A percentile compares a stretch with the other conserved stretches of the same genome.
phyloP scores from a whole-genome alignment of 2,329 filamentous ascomycete genomes.

The Trichoderma koningiopsis region DNA sequence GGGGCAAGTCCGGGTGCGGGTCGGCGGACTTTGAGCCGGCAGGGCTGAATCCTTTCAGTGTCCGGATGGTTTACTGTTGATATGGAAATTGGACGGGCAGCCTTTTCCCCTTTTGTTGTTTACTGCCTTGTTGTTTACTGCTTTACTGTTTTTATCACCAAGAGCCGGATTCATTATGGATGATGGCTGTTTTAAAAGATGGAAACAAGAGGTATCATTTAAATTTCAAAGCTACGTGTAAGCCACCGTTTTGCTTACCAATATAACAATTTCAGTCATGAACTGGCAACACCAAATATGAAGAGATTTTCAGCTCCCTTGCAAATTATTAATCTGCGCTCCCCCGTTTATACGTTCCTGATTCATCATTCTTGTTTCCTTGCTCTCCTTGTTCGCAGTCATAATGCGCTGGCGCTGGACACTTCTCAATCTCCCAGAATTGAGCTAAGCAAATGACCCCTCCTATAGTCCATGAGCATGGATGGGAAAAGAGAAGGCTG shows the following conservation, averaged over 20 bases:
- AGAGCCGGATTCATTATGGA: not conserved
- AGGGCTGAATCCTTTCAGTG: not conserved
- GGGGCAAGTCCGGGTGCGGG: slow-evolving; percentile 7
- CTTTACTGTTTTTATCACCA: not conserved
- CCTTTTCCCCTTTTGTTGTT: not conserved
- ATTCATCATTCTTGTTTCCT: not conserved
- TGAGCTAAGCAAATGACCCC: not conserved
- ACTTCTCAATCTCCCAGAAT: not conserved
- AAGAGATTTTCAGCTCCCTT: not conserved
- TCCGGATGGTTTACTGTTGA: not conserved
- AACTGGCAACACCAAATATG: not conserved
- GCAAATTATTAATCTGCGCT: not conserved
- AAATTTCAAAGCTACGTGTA: slow-evolving; percentile 1
- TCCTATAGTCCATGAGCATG: not conserved
- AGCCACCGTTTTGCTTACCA: slow-evolving; percentile 11
- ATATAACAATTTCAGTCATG: not conserved
- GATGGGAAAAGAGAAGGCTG: not conserved
- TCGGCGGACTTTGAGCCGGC: slow-evolving; percentile 12
- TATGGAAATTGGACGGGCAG: not conserved
- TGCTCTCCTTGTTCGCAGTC: not conserved
- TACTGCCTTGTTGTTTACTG: not conserved
- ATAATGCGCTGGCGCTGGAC: not conserved
- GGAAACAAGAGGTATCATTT: not conserved
- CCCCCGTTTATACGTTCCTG: not conserved
- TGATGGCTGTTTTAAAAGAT: not conserved